Base-by-base conservation (phyloP, 1,284 basidiomycete species). In the Rhizopogon parksii region DNA sequence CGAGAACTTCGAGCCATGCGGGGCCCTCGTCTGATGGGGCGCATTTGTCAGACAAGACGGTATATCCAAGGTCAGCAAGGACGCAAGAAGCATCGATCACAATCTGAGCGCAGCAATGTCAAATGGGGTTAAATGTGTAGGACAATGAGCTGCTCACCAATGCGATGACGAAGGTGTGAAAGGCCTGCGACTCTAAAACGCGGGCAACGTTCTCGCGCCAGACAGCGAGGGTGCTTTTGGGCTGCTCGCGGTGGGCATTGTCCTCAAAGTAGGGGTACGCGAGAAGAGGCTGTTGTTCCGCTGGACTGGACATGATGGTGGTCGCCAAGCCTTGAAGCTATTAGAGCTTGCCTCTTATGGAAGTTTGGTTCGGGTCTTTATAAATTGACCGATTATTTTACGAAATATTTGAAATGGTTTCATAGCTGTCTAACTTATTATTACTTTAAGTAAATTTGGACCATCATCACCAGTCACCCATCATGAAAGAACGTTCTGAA, bases 21-120 rank as follows among this genome's bases (percentile, higher is more conserved):
- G 85, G 83, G 7, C 61, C 59, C 11, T 77, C 76, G n/a, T 70
- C 70, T n/a, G 69, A 66, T 9, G 72, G 66, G 7, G 65, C 64
- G 60, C 84, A 88, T 11, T 62, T 65, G 27, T 76, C 67, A 36
- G 72, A 73, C 40, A 89, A 75, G 54, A 88, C 77, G 19, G 77
- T 78, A 60, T 83, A 86, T n/a, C 69, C 72, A 7, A 89, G 73
- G 65, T 89, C 85, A 36, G 76, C 71, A 43, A 90, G 75, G 17
- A 88, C 83, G 59, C 83, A 85, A 6, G 57, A 58, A 6, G 80
- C 80, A 64, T 89, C 86, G 47, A 83, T 72, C 5, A 75, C 59
- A 55, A 85, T 83, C 85, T 88, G 4, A 48, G 50, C 42, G 36
- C 36, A 38, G 50, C 30, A 49, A 24, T 45, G 38, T 50, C 42